These are phyloP conservation scores for Penicillium palitans DNA, from an alignment of 2,329 filamentous ascomycete genomes.

Conservation along the genomic window DNA sequence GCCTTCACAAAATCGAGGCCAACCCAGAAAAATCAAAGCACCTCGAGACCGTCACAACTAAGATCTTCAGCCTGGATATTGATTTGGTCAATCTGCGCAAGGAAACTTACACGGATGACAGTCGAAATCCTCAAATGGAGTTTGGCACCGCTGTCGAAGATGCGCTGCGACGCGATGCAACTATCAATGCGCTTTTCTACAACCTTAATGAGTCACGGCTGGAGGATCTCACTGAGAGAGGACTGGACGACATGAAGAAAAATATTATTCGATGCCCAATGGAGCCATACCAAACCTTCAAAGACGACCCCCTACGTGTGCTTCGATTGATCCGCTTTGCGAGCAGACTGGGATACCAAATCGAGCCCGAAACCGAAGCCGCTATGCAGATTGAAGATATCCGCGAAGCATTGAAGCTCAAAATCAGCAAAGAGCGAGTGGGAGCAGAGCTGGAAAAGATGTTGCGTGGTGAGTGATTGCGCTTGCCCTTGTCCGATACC, in stretches of 20 bases:
- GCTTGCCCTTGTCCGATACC: background rate
- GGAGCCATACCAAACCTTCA: constrained; percentile 87
- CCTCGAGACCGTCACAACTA: constrained; percentile 85
- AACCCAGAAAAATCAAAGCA: constrained; percentile 98
- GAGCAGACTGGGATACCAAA: constrained; percentile 75
- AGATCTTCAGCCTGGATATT: constrained; percentile 80
- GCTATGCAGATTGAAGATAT: constrained; percentile 82
- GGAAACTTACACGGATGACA: constrained; percentile 86
- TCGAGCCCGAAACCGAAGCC: constrained; percentile 66
- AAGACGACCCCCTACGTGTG: constrained; percentile 86
- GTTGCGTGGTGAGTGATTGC: constrained; percentile 61
- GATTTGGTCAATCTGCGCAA: constrained; percentile 94
- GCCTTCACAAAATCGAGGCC: constrained; percentile 81
- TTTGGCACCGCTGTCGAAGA: constrained; percentile 92
- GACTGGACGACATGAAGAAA: constrained; percentile 70
- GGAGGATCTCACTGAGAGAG: constrained; percentile 78
- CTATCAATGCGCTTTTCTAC: constrained; percentile 94
- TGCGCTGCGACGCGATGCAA: constrained; percentile 84
- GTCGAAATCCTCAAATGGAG: constrained; percentile 86
- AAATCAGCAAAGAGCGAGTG: constrained; percentile 90
- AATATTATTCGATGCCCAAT: constrained; percentile 81
- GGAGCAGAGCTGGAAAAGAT: constrained; percentile 90
- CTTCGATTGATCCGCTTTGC: constrained; percentile 87
- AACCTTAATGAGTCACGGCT: constrained; percentile 77
- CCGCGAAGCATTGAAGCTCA: constrained; percentile 72